Base-by-base conservation (phyloP, 371 early-diverging fungal species). In the Mortierella sp. region DNA sequence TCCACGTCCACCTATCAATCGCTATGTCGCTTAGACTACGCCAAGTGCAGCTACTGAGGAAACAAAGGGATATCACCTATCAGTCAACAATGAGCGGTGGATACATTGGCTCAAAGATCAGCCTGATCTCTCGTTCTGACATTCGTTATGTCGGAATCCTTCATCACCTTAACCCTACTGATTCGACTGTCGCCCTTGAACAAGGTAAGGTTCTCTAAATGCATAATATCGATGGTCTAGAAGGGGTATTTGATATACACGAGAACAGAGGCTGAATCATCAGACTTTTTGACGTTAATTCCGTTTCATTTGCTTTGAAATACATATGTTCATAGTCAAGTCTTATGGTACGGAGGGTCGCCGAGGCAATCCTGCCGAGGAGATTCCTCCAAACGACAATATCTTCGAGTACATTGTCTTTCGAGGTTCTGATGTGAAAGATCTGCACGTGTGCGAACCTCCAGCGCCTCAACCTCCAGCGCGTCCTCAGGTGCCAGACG, bases 131-230 rank as follows among this genome's bases (percentile, higher is more conserved):
- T 72, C 92, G 94, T 74, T 93, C 94, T 67, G 94, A 95, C 74
- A 94, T 97, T 84, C 94, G 97, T 72, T 98, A 97, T 85, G 94
- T 95, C 57, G 98, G 98, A 57, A 92, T 90, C 55, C 91, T 98
- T 53, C 93, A 94, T 78, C 91, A 91, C 59, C 94, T 98, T 76
- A 94, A 97, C 87, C 92, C 94, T 60, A 83, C 88, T n/a, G 95
- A 95, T 69, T 93, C 95, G 24, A 95, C 97, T 11, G 95, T 98
- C 60, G 90, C 97, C n/a, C 91, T 98, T 53, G 92, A 93, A 69
- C 91, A 97, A 85, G 94, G 95, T 94, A 86, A 77, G 73, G 8
- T 15, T 33, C 32, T 5, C 36, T 19, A 6, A 19, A 58, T 4
- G 19, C 59, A 58, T 58, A 10, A 38, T 60, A 40, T 10, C 21